phyloP scores from a whole-genome alignment of 2,329 filamentous ascomycete species.

The Ascochyta rabiei region DNA sequence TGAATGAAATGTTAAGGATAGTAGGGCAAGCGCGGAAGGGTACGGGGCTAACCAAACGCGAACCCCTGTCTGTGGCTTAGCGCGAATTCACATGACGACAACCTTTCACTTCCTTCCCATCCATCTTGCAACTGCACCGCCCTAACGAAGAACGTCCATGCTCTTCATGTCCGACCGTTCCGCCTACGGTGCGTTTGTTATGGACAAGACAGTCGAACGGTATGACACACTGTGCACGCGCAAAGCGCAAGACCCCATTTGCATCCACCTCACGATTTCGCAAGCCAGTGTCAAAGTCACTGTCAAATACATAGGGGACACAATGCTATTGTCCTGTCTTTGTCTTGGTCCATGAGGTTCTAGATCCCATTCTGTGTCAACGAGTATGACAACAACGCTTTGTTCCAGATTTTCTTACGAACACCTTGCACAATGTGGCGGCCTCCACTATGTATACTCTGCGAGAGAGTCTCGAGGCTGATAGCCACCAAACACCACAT shows the following conservation, averaged over 20 bases:
- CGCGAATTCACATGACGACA: too few relatives aligned
- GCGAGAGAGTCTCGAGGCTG: neutral
- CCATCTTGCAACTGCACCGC: too few relatives aligned
- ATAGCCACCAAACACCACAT: neutral
- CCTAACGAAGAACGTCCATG: too few relatives aligned
- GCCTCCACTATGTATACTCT: neutral
- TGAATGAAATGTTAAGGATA: neutral
- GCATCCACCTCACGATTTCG: neutral
- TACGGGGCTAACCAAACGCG: neutral
- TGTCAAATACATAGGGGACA: neutral
- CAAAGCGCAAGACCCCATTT: neutral
- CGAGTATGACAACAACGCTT: neutral
- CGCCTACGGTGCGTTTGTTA: too few relatives aligned
- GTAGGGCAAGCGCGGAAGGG: neutral
- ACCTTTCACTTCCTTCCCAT: too few relatives aligned
- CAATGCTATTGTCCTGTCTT: slow-evolving; percentile 7
- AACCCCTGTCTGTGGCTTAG: neutral
- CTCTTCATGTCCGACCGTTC: too few relatives aligned
- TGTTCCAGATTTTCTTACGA: neutral
- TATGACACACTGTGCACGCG: too few relatives aligned
- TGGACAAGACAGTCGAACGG: too few relatives aligned
- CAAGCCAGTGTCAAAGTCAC: neutral
- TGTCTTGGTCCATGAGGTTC: neutral
- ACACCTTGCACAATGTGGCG: neutral
- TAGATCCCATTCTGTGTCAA: too few relatives aligned